These are phyloP conservation scores for Mycocentrospora acerina DNA, from an alignment of 2,329 filamentous ascomycete species.

Conservation along the genomic window DNA sequence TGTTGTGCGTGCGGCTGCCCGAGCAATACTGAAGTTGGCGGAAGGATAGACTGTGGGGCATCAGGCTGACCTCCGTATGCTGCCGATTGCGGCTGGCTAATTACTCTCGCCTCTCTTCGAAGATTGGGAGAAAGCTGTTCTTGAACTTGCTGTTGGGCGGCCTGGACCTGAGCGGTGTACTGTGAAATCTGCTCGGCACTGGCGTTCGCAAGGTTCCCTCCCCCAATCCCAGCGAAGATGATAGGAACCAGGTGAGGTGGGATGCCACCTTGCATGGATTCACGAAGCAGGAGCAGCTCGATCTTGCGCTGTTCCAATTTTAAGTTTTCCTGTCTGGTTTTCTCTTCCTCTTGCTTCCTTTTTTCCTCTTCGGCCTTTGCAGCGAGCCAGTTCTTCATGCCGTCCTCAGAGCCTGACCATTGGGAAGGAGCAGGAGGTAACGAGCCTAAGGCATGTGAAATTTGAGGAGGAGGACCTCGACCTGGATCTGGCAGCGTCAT, in stretches of 20 bases:
- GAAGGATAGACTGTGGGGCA: slow-evolving; percentile 32
- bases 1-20: slow-evolving; percentile 44
- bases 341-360: slow-evolving; percentile 56
- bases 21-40: slow-evolving; percentile 38
- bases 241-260: slow-evolving; percentile 55
- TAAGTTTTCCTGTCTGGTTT: slow-evolving; percentile 53
- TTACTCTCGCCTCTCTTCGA: slow-evolving; percentile 46
- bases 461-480: slow-evolving; percentile 37
- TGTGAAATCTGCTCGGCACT: slow-evolving; percentile 55
- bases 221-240: slow-evolving; percentile 56
- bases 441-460: slow-evolving; percentile 41
- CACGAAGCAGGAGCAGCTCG: slow-evolving; percentile 55
- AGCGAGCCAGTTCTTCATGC: slow-evolving; percentile 54
- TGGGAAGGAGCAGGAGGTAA: slow-evolving; percentile 49
- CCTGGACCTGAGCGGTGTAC: slow-evolving; percentile 50
- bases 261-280: slow-evolving; percentile 54
- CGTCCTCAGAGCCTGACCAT: slow-evolving; percentile 55
- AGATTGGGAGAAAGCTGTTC: slow-evolving; percentile 44
- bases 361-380: slow-evolving; percentile 57
- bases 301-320: slow-evolving; percentile 54
- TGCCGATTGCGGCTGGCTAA: slow-evolving; percentile 41
- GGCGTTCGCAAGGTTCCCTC: slow-evolving; percentile 50
- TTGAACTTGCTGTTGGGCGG: slow-evolving; percentile 46
- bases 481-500: slow-evolving; percentile 54
- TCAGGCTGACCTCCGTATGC: slow-evolving; percentile 35